Evolutionary conservation across 371 early-diverging fungal species (phyloP).

Genomic region (Mucor sp.): DNA sequence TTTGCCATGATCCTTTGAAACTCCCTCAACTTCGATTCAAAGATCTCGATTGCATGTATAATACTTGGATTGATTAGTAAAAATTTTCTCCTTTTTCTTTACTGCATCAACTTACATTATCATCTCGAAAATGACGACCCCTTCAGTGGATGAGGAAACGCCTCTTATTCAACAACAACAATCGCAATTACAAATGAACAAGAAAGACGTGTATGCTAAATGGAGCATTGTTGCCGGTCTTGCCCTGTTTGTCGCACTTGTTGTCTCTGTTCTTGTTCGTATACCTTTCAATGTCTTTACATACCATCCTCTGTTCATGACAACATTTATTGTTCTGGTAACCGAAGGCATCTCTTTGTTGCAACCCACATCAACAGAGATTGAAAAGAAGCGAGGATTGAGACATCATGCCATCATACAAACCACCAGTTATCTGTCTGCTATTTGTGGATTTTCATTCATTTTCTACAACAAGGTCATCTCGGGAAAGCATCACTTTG

Average conservation of each 20-base stretch:
- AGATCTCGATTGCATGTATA: neutral
- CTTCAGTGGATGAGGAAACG: neutral
- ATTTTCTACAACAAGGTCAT: slow-evolving; percentile 34
- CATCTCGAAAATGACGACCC: neutral
- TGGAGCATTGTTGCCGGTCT: slow-evolving; percentile 21
- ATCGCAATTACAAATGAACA: neutral
- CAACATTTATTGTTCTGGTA: slow-evolving; percentile 19
- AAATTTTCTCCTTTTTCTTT: neutral
- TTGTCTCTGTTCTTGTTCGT: slow-evolving; percentile 27
- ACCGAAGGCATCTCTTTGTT: slow-evolving; percentile 36
- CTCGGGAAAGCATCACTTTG: slow-evolving; percentile 31
- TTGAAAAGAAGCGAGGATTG: slow-evolving; percentile 31
- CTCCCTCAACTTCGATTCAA: neutral
- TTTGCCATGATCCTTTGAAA: neutral
- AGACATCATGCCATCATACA: slow-evolving; percentile 31
- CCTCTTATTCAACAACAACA: neutral
- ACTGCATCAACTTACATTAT: neutral
- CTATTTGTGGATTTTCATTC: slow-evolving; percentile 25
- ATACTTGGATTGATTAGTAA: neutral
- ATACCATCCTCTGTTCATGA: slow-evolving; percentile 37
- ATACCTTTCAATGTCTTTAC: slow-evolving; percentile 31
- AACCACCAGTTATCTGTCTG: slow-evolving; percentile 17
- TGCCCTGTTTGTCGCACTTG: slow-evolving; percentile 21
- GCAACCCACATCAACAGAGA: slow-evolving; percentile 30
- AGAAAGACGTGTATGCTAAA: neutral